Evolutionary conservation across 129 eudicot species (phyloP), one percentile per base, ranked within the genome.

Genomic region (Flaveria sonorensis): DNA sequence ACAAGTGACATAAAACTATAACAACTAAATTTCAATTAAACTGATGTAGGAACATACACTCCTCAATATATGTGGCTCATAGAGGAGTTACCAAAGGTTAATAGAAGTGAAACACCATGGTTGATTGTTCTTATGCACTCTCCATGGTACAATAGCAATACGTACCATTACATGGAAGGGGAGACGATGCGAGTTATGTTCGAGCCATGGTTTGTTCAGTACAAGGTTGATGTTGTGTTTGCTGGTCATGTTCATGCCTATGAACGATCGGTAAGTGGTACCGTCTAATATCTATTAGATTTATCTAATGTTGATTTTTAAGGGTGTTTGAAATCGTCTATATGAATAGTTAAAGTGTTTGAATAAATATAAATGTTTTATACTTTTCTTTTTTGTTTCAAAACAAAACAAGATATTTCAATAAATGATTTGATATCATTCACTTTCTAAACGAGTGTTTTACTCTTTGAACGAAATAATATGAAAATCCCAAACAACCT

Each of bases 221-320:
- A 87, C 90, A 89, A 92, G 84, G 96, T 92, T 57, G 97, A 92
- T 63, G 77, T 86, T 19, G 97, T 89, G 56, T 87, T 92, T 85
- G 84, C 97, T 11, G 97, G 97, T 67, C 97, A 92, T 86, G 97
- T 89, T 60, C 97, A 92, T 64, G 97, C 96, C 24, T 92, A 89
- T 40, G 97, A 92, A 32, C 80, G 97, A 73, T 84, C 97, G 72
- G 97, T 92, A 87, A 71, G 90, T 81, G 40, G 40, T 6, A 6
- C 7, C 40, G 7, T 36, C 40, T 36, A 36, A 36, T 6, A 36
- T 36, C 40, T 36, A 36, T 36, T 36, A 36, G 1, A 36, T 36
- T 4, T 5, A 36, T 36, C 40, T 19, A 52, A 50, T 70, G 45
- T 10, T 14, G 9, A 9, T 24, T 32, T 10, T 3, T 39, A 51